Conservation (phyloP, 495 filamentous ascomycete species). For the Penicillium taxi region DNA sequence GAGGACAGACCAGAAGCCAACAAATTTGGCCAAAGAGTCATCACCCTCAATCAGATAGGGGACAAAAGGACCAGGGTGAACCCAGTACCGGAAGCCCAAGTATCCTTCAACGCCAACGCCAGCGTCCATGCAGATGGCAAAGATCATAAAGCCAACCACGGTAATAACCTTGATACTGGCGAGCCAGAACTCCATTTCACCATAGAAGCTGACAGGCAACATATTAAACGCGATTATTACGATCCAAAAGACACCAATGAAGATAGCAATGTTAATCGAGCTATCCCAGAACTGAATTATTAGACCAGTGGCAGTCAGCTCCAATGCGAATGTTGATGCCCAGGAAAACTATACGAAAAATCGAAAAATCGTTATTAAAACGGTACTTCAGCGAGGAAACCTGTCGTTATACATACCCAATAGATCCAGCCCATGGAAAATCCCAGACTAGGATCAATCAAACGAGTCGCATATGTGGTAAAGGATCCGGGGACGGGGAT, state of each 20-base stretch:
- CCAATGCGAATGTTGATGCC: slow-evolving; percentile 64
- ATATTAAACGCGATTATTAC: slow-evolving; percentile 60
- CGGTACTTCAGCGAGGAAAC: too few species aligned
- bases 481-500: slow-evolving; percentile 72
- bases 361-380: too few species aligned
- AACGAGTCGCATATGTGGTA: slow-evolving; percentile 64
- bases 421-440: slow-evolving; percentile 80
- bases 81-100: slow-evolving; percentile 61
- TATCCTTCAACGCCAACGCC: slow-evolving; percentile 53
- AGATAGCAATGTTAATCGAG: slow-evolving; percentile 54
- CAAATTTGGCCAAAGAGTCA: slow-evolving; percentile 48
- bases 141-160: slow-evolving; percentile 56
- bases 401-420: too few species aligned
- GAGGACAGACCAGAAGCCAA: slow-evolving; percentile 44
- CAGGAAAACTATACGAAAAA: too few species aligned
- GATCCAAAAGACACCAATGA: slow-evolving; percentile 70
- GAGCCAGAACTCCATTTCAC: slow-evolving; percentile 63
- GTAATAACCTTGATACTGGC: slow-evolving; percentile 58
- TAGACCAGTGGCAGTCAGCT: slow-evolving; percentile 64
- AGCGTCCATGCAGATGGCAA: slow-evolving; percentile 59
- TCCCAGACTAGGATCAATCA: slow-evolving; percentile 64
- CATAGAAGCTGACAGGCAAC: slow-evolving; percentile 49
- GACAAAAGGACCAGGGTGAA: slow-evolving; percentile 58
- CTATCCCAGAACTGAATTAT: slow-evolving; percentile 70
- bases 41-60: slow-evolving; percentile 42